phyloP scores from a whole-genome alignment of 2,329 filamentous ascomycete genomes.

The Colletotrichum destructivum region DNA sequence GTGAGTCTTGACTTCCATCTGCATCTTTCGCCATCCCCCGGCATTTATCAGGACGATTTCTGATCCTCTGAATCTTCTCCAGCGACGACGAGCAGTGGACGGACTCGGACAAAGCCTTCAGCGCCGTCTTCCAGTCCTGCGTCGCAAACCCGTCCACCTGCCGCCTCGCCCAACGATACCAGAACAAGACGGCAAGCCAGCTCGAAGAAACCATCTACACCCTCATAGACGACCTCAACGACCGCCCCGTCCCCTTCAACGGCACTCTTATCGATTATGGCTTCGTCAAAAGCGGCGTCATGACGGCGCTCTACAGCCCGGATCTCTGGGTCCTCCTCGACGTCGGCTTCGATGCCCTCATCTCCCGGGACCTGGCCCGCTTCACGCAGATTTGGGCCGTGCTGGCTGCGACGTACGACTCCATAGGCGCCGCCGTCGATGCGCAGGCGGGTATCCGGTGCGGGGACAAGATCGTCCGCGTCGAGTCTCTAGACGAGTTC shows the following conservation, averaged over 20 bases:
- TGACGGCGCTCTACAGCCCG: conserved; percentile 37
- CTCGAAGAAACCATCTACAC: conserved; percentile 46
- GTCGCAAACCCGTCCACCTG: conserved; percentile 44
- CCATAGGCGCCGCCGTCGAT: conserved; percentile 13
- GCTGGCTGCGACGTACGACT: background rate
- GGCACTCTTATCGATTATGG: conserved; percentile 47
- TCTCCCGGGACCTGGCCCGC: conserved; percentile 14
- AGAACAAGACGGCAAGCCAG: conserved; percentile 37
- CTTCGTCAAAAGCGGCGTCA: conserved; percentile 35
- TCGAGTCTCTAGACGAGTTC: conserved; percentile 48
- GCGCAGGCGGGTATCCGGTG: conserved; percentile 52
- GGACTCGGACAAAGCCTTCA: conserved; percentile 48
- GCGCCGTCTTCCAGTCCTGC: conserved; percentile 47
- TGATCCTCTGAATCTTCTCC: background rate
- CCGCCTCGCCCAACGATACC: conserved; percentile 41
- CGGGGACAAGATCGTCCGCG: conserved; percentile 50
- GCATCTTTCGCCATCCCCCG: background rate
- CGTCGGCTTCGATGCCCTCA: conserved; percentile 26
- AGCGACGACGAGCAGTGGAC: conserved; percentile 48
- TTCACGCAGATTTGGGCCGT: background rate
- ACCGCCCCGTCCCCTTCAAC: conserved; percentile 45
- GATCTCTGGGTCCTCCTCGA: conserved; percentile 7
- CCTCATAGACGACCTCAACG: conserved; percentile 46
- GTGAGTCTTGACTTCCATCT: conserved; percentile 36
- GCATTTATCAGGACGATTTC: background rate